Evolutionary conservation across 2,329 filamentous ascomycete genomes (phyloP).

Genomic region (Incumbomyces lentus): DNA sequence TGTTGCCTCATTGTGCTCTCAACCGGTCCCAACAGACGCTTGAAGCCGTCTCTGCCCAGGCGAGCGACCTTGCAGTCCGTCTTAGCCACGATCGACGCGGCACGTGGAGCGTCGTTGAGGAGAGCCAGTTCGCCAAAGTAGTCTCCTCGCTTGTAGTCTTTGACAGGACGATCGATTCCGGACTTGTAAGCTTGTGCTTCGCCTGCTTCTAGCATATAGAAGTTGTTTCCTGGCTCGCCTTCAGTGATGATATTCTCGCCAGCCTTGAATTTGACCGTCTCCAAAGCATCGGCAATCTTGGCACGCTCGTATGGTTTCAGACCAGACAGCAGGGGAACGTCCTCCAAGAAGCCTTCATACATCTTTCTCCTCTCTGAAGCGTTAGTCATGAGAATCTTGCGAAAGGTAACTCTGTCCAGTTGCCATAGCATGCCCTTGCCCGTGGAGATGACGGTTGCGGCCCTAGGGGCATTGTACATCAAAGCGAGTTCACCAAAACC

Average conservation of each 20-base stretch:
- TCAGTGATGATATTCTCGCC: constrained; percentile 80
- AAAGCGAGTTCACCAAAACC: constrained; percentile 89
- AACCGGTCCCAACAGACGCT: constrained; percentile 81
- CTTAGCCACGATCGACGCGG: constrained; percentile 73
- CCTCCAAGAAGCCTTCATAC: constrained; percentile 94
- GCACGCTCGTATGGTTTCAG: constrained; percentile 87
- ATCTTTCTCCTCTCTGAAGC: constrained; percentile 91
- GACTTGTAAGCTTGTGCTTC: constrained; percentile 78
- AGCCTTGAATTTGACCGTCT: constrained; percentile 73
- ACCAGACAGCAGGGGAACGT: constrained; percentile 73
- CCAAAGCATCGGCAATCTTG: constrained; percentile 93
- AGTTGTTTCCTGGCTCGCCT: constrained; percentile 82
- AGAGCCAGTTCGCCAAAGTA: constrained; percentile 95
- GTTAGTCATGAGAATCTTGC: constrained; percentile 94
- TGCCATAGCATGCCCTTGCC: constrained; percentile 78
- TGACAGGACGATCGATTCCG: constrained; percentile 59
- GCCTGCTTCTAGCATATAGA: constrained; percentile 81
- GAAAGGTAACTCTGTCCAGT: constrained; percentile 89
- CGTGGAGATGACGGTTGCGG: constrained; percentile 80
- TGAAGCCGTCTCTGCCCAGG: constrained; percentile 88
- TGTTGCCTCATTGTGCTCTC: constrained; percentile 82
- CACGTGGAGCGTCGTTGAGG: constrained; percentile 84
- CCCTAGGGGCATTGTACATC: constrained; percentile 97
- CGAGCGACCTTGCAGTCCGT: constrained; percentile 88
- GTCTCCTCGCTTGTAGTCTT: constrained; percentile 79